Base-by-base conservation (phyloP, 306 rosid genomes). In the Pterocarpus santalinus region DNA sequence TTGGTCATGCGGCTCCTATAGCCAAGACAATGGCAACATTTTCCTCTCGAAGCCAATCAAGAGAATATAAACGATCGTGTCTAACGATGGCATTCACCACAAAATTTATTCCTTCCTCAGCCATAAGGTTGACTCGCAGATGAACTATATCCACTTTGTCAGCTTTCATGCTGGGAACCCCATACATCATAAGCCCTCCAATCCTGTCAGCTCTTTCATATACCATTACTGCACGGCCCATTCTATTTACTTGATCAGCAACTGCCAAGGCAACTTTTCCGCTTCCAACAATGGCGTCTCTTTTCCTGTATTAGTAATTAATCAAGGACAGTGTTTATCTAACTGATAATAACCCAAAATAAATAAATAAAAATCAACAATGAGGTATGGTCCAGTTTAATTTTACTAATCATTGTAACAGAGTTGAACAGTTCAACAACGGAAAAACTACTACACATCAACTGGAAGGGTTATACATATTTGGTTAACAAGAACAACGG, bases 121-220 rank as follows among this genome's bases (percentile, higher is more conserved):
- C 87, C 99, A 95, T 90, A 55, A 93, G 96, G 80, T 95, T 84
- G 67, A 95, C 99, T 47, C 97, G 86, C 34, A 96, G 86, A 80
- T 89, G 97, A 81, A 95, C 98, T 55, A 93, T 49, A 66, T 93
- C n/a, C n/a, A n/a, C n/a, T n/a, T n/a, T n/a, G n/a, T n/a, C n/a
- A n/a, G 99, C 47, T 80, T 95, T 93, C 99, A 95, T 93, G 88
- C 93, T 95, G 69, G 98, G 98, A 73, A 93, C 97, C 57, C 99
- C 99, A 77, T 95, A 95, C 97, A 95, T 95, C 99, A 95, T 95
- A 77, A 95, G 99, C 78, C 99, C 99, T 80, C 89, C 28, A 22
- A 22, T 22, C 28, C 28, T 22, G 1, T 22, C 0, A 22, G 28
- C 28, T 22, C 28, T 22, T 22, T 22, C 28, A 22, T 22, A 22